A percentile compares a stretch with the other conserved stretches of the same genome.
phyloP scores from a whole-genome alignment of 805 yeast genomes.

The Candida nanaspora region DNA sequence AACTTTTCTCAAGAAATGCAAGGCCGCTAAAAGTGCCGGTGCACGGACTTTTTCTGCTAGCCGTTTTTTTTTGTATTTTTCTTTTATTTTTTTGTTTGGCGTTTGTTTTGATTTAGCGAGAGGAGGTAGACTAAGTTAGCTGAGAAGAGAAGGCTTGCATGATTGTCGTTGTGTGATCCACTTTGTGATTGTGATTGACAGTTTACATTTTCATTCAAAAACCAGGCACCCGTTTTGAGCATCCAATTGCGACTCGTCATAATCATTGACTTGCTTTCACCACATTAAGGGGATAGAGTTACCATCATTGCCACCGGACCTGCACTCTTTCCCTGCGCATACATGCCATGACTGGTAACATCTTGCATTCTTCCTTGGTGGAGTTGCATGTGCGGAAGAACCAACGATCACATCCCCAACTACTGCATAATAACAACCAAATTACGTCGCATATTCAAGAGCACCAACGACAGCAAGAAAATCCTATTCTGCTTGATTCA shows the following conservation, averaged over 20 bases:
- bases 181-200: no score
- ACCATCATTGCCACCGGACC: background rate
- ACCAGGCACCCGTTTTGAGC: background rate
- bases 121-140: background rate
- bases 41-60: no score
- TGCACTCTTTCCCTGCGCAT: background rate
- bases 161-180: no score
- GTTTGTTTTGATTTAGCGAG: constrained; percentile 1
- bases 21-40: no score
- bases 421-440: background rate
- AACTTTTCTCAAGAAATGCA: background rate
- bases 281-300: no score
- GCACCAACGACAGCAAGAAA: background rate
- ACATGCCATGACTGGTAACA: background rate
- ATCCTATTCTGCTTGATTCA: background rate
- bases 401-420: background rate
- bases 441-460: background rate
- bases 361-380: background rate
- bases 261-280: background rate
- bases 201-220: no score
- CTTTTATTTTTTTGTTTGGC: no score
- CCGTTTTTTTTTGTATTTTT: no score
- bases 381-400: background rate
- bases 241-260: background rate
- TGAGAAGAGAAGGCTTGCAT: background rate